These are phyloP conservation scores for Lodderomyces jiufengensis DNA, from an alignment of 1,139 yeast genomes.

Conservation along the genomic window DNA sequence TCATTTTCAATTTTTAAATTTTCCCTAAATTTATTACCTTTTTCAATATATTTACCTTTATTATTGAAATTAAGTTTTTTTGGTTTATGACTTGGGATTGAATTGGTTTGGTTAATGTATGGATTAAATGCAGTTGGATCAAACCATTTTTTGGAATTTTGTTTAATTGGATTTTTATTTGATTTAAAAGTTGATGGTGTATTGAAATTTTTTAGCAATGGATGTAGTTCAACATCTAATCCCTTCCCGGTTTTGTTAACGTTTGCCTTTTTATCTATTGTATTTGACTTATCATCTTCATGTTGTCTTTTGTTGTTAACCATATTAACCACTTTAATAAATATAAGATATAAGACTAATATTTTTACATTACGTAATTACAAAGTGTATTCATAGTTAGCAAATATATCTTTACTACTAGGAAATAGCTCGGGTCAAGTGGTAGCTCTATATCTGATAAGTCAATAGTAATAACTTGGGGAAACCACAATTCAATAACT, in stretches of 20 bases:
- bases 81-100: constrained; percentile 20
- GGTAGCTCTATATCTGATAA: no score
- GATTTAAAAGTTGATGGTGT: constrained; percentile 25
- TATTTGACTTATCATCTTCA: constrained; percentile 3
- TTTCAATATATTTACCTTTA: constrained; percentile 58
- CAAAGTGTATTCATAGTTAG: no score
- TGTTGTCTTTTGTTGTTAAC: not conserved
- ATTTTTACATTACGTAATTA: no score
- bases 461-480: no score
- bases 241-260: constrained; percentile 23
- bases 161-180: constrained; percentile 21
- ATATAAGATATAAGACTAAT: no score
- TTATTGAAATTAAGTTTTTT: constrained; percentile 50
- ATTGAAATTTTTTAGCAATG: constrained; percentile 42
- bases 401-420: no score
- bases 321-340: no score
- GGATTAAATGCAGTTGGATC: constrained; percentile 52
- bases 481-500: no score
- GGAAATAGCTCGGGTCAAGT: no score
- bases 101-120: constrained; percentile 45
- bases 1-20: constrained; percentile 31
- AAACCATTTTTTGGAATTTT: constrained; percentile 23
- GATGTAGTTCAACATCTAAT: constrained; percentile 57
- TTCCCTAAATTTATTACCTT: constrained; percentile 51
- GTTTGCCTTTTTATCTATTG: not conserved